phyloP scores from a whole-genome alignment of 78 protist species.

The Dictyostelium citrinum region DNA sequence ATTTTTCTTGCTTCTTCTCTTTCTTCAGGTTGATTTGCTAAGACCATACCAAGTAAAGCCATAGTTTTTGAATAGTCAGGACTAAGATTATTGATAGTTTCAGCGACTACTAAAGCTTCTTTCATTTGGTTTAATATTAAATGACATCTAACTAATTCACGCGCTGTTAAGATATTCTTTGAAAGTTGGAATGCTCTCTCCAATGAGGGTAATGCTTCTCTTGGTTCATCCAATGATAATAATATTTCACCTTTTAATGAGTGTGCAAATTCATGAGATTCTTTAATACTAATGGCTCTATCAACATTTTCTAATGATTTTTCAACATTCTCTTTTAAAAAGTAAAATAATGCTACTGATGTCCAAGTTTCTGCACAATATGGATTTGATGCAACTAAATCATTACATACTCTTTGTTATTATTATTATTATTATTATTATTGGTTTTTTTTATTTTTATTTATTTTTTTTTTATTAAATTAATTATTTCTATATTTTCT shows the following conservation, averaged over 20 bases:
- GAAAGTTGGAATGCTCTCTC: constrained; percentile 62
- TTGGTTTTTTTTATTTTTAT: not conserved
- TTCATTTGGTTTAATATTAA: constrained; percentile 55
- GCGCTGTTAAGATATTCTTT: constrained; percentile 43
- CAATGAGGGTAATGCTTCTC: constrained; percentile 49
- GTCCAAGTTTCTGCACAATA: constrained; percentile 42
- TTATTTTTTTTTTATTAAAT: not conserved
- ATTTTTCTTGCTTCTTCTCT: constrained; percentile 57
- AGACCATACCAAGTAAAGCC: constrained; percentile 68
- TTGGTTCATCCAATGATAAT: constrained; percentile 58
- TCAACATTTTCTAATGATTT: constrained; percentile 63
- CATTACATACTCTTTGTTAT: constrained; percentile 37
- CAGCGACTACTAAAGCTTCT: constrained; percentile 25
- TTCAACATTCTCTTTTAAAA: constrained; percentile 52
- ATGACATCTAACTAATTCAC: constrained; percentile 75
- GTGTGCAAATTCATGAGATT: constrained; percentile 53
- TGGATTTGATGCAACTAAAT: constrained; percentile 42
- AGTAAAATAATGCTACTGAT: constrained; percentile 52
- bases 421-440: not conserved
- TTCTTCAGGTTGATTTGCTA: constrained; percentile 77
- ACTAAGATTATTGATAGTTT: constrained; percentile 16
- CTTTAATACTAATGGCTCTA: constrained; percentile 42
- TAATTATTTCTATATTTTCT: no score
- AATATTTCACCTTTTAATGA: constrained; percentile 52
- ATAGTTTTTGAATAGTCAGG: constrained; percentile 62